Base-by-base conservation (phyloP, 768 basidiomycete genomes). In the Boletus rubescentipes region DNA sequence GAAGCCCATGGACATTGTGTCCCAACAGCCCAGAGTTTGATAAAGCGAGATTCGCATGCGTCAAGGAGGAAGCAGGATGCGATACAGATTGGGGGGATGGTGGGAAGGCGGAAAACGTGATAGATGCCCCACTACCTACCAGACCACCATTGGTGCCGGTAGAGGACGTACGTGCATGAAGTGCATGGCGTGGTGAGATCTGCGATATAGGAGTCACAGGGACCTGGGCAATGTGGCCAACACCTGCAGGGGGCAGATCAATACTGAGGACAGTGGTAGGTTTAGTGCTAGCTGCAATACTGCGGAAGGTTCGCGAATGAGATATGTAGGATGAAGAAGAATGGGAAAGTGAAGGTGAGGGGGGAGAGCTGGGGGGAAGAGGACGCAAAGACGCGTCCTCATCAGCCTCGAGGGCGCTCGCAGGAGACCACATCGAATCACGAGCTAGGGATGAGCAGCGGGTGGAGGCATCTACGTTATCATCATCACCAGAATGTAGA, bases 341-440 rank as follows among this genome's bases (percentile, higher is more conserved):
- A 50, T 81, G 84, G 3, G 90, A 93, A 4, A 87, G 91, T 0
- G 91, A 87, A 5, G 93, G 93, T 0, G 92, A 94, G 11, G 89
- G 90, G 11, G 92, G 91, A 5, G 85, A 79, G 60, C 89, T 93
- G 5, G 96, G 96, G 21, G 93, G 91, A 34, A 98, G 72, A 4
- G 94, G 93, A 30, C 93, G 84, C 15, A 97, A 70, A 35, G 93
- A 96, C 10, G 96, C 96, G 65, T 97, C 93, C 51, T 97, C 96
- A 66, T 98, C 95, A 15, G 93, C 94, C 71, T 92, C 92, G 30
- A 84, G 70, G 39, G 79, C 77, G 59, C 86, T 89, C 15, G 83
- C 75, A 39, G 88, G 90, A 9, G 90, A 91, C 87, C 89, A 91
- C 41, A 81, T 80, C 4, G 91, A 92, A 55, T 87, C 85, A 46